These are phyloP conservation scores for Nannizziopsis arthrosporioides DNA, from an alignment of 2,329 filamentous ascomycete genomes.

Conservation along the genomic window DNA sequence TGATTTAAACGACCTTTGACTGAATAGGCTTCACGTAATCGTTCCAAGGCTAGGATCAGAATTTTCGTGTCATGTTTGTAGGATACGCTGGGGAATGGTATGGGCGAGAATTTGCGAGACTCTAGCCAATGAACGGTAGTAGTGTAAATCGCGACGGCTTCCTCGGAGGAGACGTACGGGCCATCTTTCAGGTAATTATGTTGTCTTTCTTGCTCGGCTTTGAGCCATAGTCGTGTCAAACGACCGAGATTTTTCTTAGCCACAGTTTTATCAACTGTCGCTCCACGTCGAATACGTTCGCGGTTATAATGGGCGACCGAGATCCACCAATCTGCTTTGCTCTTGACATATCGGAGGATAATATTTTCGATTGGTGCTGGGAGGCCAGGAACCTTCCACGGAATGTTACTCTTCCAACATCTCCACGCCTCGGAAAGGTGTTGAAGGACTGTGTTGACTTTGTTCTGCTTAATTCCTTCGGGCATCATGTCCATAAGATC, in stretches of 20 bases:
- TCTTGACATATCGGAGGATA: conserved; percentile 95
- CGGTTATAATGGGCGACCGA: conserved; percentile 98
- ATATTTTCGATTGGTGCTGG: conserved; percentile 98
- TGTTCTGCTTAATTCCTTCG: conserved; percentile 98
- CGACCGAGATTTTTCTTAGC: conserved; percentile 98
- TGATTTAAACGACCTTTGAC: conserved; percentile 96
- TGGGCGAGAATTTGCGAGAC: conserved; percentile 94
- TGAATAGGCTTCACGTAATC: conserved; percentile 87
- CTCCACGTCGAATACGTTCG: conserved; percentile 88
- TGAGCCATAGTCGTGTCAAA: conserved; percentile 88
- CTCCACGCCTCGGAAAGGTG: conserved; percentile 97
- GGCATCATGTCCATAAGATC: conserved; percentile 99
- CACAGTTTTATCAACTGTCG: conserved; percentile 97
- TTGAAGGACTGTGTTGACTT: conserved; percentile 94
- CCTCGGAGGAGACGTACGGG: conserved; percentile 94
- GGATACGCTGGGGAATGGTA: conserved; percentile 95
- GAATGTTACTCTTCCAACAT: conserved; percentile 99
- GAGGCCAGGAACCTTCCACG: conserved; percentile 95
- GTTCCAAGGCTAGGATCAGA: conserved; percentile 84
- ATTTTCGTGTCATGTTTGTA: conserved; percentile 99
- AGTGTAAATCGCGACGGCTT: conserved; percentile 96
- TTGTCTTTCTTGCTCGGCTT: conserved; percentile 94
- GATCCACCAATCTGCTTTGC: conserved; percentile 99
- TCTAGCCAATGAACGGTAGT: conserved; percentile 98
- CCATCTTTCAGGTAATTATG: conserved; percentile 99